Evolutionary conservation across 2,329 filamentous ascomycete genomes (phyloP), one percentile per base, ranked within the genome.

Genomic region (Cordyceps cicadae): DNA sequence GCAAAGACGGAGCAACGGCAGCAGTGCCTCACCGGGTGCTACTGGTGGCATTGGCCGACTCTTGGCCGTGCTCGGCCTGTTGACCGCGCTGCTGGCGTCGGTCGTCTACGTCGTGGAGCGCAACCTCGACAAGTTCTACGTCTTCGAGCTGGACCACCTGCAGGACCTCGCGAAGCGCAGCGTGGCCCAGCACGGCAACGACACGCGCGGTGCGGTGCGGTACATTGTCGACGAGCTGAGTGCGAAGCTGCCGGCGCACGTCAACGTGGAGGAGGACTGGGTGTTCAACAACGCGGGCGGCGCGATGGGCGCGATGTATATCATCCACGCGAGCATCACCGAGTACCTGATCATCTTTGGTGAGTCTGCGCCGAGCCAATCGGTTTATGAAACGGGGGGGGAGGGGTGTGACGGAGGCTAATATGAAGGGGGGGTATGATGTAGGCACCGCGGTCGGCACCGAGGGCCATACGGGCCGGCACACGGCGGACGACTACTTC

Each of bases 401-500:
- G 24, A 24, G 24, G 24, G 24, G 24, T n/a, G n/a, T n/a, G 24
- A 24, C 24, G 4, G 4, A 24, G 24, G 24, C 24, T 24, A 24
- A 24, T 24, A 24, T 24, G 24, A 4, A 24, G 24, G 24, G 24
- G 2, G 24, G 2, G 24, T 24, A 4, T 24, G 24, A 4, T 24
- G 24, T 24, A 71, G 72, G 90, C 72, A 90, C 89, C 1, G 82
- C 89, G 11, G 76, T 92, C 66, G 91, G 91, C 67, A 96, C 92
- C 14, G 91, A 95, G 75, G 92, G 92, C 63, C 91, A 96, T 80
- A 85, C 85, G 1, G 92, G 92, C 65, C 88, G 91, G 55, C 92
- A 96, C 81, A 93, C 90, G 14, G 91, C 91, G 17, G 89, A 96
- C 76, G 92, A 96, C 79, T 96, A 94, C 81, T 96, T 96, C 81